Conservation (phyloP, 228 moss, liverwort and hornwort species). For the Sphagnum magellanicum region DNA sequence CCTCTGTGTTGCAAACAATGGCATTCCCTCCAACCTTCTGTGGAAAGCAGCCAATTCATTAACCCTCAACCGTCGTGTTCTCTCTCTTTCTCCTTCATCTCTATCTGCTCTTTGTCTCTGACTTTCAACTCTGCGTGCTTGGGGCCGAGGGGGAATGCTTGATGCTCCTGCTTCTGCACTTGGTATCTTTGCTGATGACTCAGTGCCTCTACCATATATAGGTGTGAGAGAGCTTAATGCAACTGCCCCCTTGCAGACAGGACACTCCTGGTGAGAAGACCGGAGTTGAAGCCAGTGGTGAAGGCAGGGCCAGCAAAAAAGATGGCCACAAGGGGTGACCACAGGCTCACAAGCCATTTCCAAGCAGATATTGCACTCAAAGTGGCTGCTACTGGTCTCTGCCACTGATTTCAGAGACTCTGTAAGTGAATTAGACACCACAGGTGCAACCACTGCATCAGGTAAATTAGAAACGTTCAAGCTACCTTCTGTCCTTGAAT, state of each 20-base stretch:
- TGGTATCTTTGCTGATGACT: neutral
- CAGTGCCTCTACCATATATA: slow-evolving; percentile 5
- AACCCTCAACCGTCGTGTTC: neutral
- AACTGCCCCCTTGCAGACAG: slow-evolving; percentile 6
- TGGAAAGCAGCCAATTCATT: neutral
- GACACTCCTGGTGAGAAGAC: slow-evolving; percentile 3
- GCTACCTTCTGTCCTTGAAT: neutral
- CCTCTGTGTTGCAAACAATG: neutral
- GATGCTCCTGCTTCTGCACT: neutral
- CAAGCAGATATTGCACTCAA: slow-evolving; percentile 5
- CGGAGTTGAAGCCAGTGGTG: slow-evolving; percentile 4
- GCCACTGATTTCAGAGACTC: neutral
- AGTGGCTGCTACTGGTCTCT: neutral
- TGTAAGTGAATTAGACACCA: neutral
- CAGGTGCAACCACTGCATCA: neutral
- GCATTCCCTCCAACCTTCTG: neutral
- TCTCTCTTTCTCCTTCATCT: neutral
- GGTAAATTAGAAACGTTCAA: neutral
- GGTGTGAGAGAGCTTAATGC: slow-evolving; percentile 1
- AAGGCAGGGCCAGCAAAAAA: slow-evolving; percentile 8
- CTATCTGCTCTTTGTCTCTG: neutral
- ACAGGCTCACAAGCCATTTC: slow-evolving; percentile 6
- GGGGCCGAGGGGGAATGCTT: neutral
- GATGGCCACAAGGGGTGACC: slow-evolving; percentile 5
- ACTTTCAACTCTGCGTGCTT: neutral